phyloP scores from a whole-genome alignment of 306 rosid species.

The Morella rubra region DNA sequence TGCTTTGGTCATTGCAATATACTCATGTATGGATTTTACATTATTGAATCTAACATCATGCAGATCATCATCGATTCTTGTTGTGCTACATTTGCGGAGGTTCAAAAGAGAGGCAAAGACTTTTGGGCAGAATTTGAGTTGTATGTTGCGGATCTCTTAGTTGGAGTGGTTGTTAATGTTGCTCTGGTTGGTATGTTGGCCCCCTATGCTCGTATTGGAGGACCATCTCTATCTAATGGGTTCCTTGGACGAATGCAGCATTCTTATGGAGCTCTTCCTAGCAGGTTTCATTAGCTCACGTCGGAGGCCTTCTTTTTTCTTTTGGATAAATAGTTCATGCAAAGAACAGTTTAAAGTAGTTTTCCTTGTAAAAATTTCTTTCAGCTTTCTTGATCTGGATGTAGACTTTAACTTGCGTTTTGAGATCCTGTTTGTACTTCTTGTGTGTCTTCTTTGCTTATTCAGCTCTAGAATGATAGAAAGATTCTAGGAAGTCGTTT shows the following conservation, averaged over 20 bases:
- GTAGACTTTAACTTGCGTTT: neutral
- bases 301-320: neutral
- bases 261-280: conserved; percentile 79
- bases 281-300: conserved; percentile 54
- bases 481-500: neutral
- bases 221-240: conserved; percentile 61
- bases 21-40: neutral
- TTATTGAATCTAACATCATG: conserved; percentile 23
- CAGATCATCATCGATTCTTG: conserved; percentile 86
- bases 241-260: conserved; percentile 72
- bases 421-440: neutral
- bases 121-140: conserved; percentile 93
- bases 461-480: neutral
- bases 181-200: conserved; percentile 90
- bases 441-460: neutral
- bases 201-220: conserved; percentile 87
- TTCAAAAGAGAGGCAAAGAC: conserved; percentile 82
- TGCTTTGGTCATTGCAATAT: conserved; percentile 13
- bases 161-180: conserved; percentile 79
- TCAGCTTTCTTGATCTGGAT: neutral
- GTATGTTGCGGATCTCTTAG: conserved; percentile 88
- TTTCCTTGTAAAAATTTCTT: neutral
- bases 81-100: conserved; percentile 76
- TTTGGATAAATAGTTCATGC: neutral
- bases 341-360: neutral